These are phyloP conservation scores for Spencermartinsiella europaea DNA, from an alignment of 805 yeast genomes.

Conservation along the genomic window DNA sequence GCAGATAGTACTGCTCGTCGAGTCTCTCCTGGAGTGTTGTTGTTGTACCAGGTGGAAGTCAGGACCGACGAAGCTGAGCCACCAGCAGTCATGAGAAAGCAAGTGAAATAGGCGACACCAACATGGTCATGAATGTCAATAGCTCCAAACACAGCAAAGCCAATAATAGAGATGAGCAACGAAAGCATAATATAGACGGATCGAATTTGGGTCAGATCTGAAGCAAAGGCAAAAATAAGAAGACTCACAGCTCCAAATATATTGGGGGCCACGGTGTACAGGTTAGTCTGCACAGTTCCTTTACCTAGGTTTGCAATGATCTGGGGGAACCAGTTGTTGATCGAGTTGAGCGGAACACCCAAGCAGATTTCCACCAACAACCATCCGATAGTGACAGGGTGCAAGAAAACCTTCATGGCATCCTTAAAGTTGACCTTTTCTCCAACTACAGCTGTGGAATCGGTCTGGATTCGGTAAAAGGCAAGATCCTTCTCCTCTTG, in stretches of 20 bases:
- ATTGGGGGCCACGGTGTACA: constrained; percentile 55
- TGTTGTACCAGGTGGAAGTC: constrained; percentile 48
- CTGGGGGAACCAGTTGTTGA: constrained; percentile 48
- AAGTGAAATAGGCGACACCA: constrained; percentile 41
- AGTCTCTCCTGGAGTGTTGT: constrained; percentile 43
- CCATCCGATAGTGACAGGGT: constrained; percentile 44
- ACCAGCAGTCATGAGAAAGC: constrained; percentile 47
- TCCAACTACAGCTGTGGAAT: constrained; percentile 40
- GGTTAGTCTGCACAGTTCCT: constrained; percentile 64
- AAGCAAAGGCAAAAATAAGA: constrained; percentile 36
- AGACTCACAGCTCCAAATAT: constrained; percentile 43
- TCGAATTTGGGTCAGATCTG: constrained; percentile 39
- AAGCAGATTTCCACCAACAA: constrained; percentile 40
- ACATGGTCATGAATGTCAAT: constrained; percentile 37
- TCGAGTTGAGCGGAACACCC: constrained; percentile 47
- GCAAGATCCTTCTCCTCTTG: constrained; percentile 43
- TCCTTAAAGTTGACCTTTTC: constrained; percentile 36
- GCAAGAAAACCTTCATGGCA: constrained; percentile 41
- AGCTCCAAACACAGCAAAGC: constrained; percentile 44
- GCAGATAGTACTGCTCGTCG: constrained; percentile 45
- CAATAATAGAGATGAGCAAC: constrained; percentile 38
- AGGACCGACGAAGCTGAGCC: constrained; percentile 45
- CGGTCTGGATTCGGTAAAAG: constrained; percentile 43
- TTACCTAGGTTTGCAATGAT: constrained; percentile 53
- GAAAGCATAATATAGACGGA: constrained; percentile 38